These are phyloP conservation scores for Telopea speciosissima DNA, from an alignment of 177 flowering plant genomes.

Conservation along the genomic window DNA sequence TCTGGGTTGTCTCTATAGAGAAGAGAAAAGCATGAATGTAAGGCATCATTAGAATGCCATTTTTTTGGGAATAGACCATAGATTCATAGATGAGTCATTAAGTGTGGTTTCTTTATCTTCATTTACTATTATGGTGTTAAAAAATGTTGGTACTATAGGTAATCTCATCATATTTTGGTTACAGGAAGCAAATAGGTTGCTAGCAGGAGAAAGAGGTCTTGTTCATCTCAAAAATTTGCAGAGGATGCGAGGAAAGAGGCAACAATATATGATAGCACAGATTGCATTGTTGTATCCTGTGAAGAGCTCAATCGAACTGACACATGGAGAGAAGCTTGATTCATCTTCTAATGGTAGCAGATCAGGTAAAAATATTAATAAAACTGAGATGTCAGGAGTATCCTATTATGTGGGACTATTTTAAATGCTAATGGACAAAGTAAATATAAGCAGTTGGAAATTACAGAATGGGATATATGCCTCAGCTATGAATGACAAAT, in stretches of 20 bases:
- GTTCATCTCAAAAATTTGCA: slow-evolving; percentile 43
- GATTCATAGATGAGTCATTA: no score
- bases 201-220: slow-evolving; percentile 71
- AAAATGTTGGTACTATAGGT: neutral
- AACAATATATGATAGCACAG: slow-evolving; percentile 74
- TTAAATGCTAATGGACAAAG: neutral
- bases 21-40: neutral
- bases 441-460: neutral
- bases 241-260: slow-evolving; percentile 65
- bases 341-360: slow-evolving; percentile 41
- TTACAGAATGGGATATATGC: neutral
- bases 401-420: neutral
- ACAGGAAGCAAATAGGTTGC: slow-evolving; percentile 61
- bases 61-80: no score
- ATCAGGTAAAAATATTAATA: slow-evolving; percentile 36
- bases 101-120: neutral
- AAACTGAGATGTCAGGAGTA: neutral
- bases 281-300: slow-evolving; percentile 83
- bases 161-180: slow-evolving; percentile 11
- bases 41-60: neutral
- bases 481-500: neutral
- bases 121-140: neutral
- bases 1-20: no score
- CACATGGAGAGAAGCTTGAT: slow-evolving; percentile 63
- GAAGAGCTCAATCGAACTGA: slow-evolving; percentile 46